phyloP scores from a whole-genome alignment of 768 basidiomycete genomes.

The Suillus americanus region DNA sequence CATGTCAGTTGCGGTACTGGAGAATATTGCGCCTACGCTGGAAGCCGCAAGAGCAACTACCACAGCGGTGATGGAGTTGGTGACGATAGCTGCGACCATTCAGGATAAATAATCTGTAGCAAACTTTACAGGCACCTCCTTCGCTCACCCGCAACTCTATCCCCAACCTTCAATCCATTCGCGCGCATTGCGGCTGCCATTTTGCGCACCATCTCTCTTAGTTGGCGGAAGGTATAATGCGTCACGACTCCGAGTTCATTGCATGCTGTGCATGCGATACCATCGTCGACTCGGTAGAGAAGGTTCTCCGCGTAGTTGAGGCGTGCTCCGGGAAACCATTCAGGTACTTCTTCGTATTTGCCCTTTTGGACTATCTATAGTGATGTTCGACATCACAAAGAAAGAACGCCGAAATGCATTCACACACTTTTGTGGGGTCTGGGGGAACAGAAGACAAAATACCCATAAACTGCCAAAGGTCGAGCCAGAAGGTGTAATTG shows the following conservation, averaged over 20 bases:
- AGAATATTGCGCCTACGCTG: constrained; percentile 68
- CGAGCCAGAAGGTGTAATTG: constrained; percentile 66
- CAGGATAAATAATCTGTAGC: neutral
- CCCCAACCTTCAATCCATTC: constrained; percentile 58
- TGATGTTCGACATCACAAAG: constrained; percentile 9
- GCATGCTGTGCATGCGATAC: constrained; percentile 56
- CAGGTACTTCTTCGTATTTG: constrained; percentile 52
- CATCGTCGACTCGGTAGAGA: constrained; percentile 57
- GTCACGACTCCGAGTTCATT: constrained; percentile 45
- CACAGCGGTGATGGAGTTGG: constrained; percentile 61
- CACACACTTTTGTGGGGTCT: constrained; percentile 40
- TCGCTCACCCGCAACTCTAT: constrained; percentile 63
- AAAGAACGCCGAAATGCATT: neutral
- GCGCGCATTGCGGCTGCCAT: constrained; percentile 58
- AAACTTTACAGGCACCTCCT: constrained; percentile 4
- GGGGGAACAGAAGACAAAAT: constrained; percentile 61
- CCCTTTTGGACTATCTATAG: constrained; percentile 47
- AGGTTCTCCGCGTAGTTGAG: constrained; percentile 78
- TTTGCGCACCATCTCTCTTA: constrained; percentile 51
- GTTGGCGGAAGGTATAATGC: constrained; percentile 53
- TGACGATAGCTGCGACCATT: constrained; percentile 50
- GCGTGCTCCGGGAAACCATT: constrained; percentile 66
- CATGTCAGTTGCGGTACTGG: constrained; percentile 75
- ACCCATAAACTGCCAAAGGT: constrained; percentile 64
- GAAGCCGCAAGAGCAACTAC: constrained; percentile 63